Conservation (phyloP, 2,329 filamentous ascomycete genomes). For the Alternaria conjuncta region DNA sequence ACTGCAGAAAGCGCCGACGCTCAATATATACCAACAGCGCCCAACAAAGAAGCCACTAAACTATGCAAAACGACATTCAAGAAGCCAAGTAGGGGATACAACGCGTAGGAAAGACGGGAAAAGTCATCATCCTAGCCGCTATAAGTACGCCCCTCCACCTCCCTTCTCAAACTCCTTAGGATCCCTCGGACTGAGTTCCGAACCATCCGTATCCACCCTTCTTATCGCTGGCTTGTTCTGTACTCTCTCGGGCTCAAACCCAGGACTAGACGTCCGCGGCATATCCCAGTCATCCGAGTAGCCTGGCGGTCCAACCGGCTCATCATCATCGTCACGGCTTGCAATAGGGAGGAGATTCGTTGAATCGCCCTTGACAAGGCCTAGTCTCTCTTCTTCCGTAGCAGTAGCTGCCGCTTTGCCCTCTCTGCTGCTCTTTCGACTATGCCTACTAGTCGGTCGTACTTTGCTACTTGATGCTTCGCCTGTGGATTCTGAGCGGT, state of each 20-base stretch:
- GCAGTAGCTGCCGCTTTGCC: slow-evolving; percentile 55
- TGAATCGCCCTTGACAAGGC: slow-evolving; percentile 79
- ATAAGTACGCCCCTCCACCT: background rate
- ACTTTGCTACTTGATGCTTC: slow-evolving; percentile 19
- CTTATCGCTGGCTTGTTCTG: background rate
- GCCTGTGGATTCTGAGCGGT: slow-evolving; percentile 37
- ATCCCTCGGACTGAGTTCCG: slow-evolving; percentile 1
- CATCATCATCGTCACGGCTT: slow-evolving; percentile 29
- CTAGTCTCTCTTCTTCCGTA: slow-evolving; percentile 83
- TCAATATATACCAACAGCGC: background rate
- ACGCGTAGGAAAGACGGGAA: background rate
- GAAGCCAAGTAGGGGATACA: background rate
- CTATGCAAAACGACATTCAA: slow-evolving; percentile 7
- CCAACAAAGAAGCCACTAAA: background rate
- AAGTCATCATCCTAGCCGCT: background rate
- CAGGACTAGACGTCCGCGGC: slow-evolving; percentile 13
- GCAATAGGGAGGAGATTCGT: slow-evolving; percentile 35
- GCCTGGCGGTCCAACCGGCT: slow-evolving; percentile 16
- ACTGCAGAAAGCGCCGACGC: background rate
- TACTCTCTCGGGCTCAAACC: slow-evolving; percentile 11
- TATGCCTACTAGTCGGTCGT: slow-evolving; percentile 36
- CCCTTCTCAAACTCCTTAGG: slow-evolving; percentile 16
- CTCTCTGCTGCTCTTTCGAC: slow-evolving; percentile 43
- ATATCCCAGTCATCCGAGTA: slow-evolving; percentile 27
- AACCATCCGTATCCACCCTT: slow-evolving; percentile 14